Evolutionary conservation across 306 rosid genomes (phyloP), one percentile per base, ranked within the genome.

Genomic region (Vigna radiata): DNA sequence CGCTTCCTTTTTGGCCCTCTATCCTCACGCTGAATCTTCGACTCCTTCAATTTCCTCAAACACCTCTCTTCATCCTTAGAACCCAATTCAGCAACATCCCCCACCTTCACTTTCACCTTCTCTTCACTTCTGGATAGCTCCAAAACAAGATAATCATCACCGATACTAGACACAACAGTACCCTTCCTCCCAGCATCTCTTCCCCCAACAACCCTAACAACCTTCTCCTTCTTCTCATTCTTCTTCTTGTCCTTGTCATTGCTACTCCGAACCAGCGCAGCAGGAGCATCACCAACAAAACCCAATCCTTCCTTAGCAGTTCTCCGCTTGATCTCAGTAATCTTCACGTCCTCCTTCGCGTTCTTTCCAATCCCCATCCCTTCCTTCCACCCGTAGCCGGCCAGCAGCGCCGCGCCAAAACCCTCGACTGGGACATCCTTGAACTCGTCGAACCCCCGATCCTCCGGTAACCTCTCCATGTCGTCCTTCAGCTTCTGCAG

Each of bases 311-410:
- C 91, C 83, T 83, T 86, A 1, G 76, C 91, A 1, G 91, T 79
- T 70, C 93, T 81, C 81, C 69, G 75, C 19, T 79, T 78, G 31
- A 80, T 85, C 85, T 88, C 80, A 37, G 77, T 78, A 48, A 90
- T 83, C 71, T 92, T 88, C 1, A 87, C 86, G 70, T 95, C 97
- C 78, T 86, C 96, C 75, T 85, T 87, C 0, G 96, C 78, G 33
- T 92, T 92, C 79, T 68, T 88, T 9, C 97, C 98, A 7, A 95
- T 92, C 3, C 97, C 98, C 81, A 84, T 85, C 13, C 98, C 97
- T 73, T 91, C 83, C 5, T 59, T 63, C 98, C 98, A 95, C 2
- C 98, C 98, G 53, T 90, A 95, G 6, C 98, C 97, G 1, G 89
- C 81, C 3, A 95, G 94, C 67, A 95, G 50, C 10, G 98, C 97